Conservation (phyloP, 257 asterid genomes). For the Oldenlandia corymbosa region DNA sequence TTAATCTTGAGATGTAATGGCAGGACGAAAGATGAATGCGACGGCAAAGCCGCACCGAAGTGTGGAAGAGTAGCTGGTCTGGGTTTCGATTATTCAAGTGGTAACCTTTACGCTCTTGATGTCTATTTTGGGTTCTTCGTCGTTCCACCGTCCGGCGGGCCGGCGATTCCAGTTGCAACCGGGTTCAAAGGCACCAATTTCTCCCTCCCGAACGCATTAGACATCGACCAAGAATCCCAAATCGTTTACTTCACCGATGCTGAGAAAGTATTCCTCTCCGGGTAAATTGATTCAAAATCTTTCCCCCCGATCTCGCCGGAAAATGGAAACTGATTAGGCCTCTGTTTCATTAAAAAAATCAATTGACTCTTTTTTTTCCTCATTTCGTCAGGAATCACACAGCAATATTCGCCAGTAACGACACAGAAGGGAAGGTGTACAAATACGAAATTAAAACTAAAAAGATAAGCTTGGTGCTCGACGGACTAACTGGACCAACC, state of each 20-base stretch:
- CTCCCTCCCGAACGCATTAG: slow-evolving; percentile 29
- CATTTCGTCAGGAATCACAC: no score
- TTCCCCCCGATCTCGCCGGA: no score
- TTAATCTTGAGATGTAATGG: no score
- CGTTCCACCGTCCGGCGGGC: slow-evolving; percentile 41
- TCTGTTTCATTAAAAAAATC: no score
- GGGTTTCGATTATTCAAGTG: slow-evolving; percentile 25
- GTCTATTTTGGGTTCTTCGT: slow-evolving; percentile 18
- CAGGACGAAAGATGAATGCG: slow-evolving; percentile 38
- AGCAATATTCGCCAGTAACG: no score
- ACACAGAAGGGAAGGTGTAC: no score
- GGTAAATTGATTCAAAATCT: not conserved
- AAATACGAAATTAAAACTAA: no score
- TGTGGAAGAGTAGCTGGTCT: slow-evolving; percentile 47
- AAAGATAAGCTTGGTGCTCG: no score
- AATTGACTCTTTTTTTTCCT: no score
- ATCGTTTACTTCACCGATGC: slow-evolving; percentile 37
- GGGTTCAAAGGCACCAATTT: slow-evolving; percentile 21
- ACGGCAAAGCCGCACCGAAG: slow-evolving; percentile 25
- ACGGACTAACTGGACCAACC: no score
- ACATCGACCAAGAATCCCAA: slow-evolving; percentile 29
- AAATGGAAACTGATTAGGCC: no score
- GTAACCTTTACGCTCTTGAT: slow-evolving; percentile 22
- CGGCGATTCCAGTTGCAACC: slow-evolving; percentile 19
- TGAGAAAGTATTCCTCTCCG: slow-evolving; percentile 24